These are phyloP conservation scores for Candida dubliniensis DNA, from an alignment of 1,139 yeast genomes.

Conservation along the genomic window DNA sequence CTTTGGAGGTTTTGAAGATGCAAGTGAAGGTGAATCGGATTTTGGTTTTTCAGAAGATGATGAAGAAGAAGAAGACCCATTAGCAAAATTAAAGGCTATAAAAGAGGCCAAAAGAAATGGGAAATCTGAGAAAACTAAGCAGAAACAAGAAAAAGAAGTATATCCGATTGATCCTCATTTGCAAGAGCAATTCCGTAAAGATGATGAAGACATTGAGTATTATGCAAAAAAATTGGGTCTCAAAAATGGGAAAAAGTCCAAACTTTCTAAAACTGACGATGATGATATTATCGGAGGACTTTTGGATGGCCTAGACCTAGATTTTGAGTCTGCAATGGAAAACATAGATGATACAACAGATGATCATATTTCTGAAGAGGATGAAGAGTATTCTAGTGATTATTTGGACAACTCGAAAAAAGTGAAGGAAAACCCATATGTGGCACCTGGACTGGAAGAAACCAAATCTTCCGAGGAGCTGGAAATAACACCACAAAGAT, in stretches of 20 bases:
- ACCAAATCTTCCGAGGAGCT: conserved; percentile 7
- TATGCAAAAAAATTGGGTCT: conserved; percentile 82
- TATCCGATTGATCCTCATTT: conserved; percentile 36
- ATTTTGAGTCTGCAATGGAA: conserved; percentile 30
- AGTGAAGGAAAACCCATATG: conserved; percentile 75
- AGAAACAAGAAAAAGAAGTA: conserved; percentile 12
- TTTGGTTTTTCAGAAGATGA: conserved; percentile 17
- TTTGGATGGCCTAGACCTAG: conserved; percentile 74
- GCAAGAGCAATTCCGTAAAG: conserved; percentile 50
- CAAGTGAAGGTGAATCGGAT: conserved; percentile 11
- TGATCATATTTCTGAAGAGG: conserved; percentile 22
- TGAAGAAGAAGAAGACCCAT: conserved; percentile 34
- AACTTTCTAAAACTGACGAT: conserved; percentile 51
- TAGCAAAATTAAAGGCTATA: conserved; percentile 44
- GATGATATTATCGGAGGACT: conserved; percentile 73
- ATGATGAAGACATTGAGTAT: conserved; percentile 77
- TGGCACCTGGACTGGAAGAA: conserved; percentile 58
- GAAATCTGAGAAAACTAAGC: conserved; percentile 5
- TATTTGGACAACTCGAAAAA: conserved; percentile 16
- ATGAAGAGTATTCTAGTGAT: conserved; percentile 44
- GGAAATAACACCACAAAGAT: conserved; percentile 37
- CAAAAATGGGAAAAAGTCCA: conserved; percentile 49
- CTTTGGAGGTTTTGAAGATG: conserved; percentile 12
- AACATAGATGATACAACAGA: conserved; percentile 39
- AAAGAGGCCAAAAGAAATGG: conserved; percentile 30